Evolutionary conservation across 768 basidiomycete genomes (phyloP), one percentile per base, ranked within the genome.

Genomic region (Lentinula detonsa): DNA sequence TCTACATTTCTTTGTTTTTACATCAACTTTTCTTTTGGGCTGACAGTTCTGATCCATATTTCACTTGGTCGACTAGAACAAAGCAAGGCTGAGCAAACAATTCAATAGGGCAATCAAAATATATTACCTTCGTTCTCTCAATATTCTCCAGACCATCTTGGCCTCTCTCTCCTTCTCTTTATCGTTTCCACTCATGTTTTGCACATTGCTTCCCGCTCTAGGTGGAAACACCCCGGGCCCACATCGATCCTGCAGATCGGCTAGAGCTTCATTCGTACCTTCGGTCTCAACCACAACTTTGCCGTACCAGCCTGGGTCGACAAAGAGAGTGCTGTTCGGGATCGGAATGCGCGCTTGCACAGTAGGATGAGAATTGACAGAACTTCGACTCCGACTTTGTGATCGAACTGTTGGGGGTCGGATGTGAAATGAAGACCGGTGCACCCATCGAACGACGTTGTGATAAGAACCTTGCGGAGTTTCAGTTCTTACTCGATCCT

Each of bases 221-320:
- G 85, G 84, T 34, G 90, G 86, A 68, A 89, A 89, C 9, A 78
- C 84, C 0, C 84, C 83, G 7, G 80, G 80, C 1, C 87, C 83
- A 72, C 91, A 91, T 4, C 91, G 81, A 53, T 78, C 81, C 65
- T 88, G 88, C 63, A 95, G 76, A 71, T 93, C 93, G 18, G 81
- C 84, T 28, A 93, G 79, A 9, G 88, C 85, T 67, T 95, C 93
- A 69, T 93, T 89, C 46, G 93, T 94, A 42, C 91, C 91, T 69
- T 93, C 91, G 10, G 90, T 85, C 75, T 95, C 92, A 28, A 95
- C 81, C 31, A 94, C 82, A 49, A 95, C 81, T 0, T 82, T 87
- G 3, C 93, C 93, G 66, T 86, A 89, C 92, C 92, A 95, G 45
- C 88, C 86, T 4, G 85, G 74, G 69, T 94, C 91, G 13, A 93